Evolutionary conservation across 768 basidiomycete species (phyloP).

Genomic region (Trametes sanguinea): DNA sequence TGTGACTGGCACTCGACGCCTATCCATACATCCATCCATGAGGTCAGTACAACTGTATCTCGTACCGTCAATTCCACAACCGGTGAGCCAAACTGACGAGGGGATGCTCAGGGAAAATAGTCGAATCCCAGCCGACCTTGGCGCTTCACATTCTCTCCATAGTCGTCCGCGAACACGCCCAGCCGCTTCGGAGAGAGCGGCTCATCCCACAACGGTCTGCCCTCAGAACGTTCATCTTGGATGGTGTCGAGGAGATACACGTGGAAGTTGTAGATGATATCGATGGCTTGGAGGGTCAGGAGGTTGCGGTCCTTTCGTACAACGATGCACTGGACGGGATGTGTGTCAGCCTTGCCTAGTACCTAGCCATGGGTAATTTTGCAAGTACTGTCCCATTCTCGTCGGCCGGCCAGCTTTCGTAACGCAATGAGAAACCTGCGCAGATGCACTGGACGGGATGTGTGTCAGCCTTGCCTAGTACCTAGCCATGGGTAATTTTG

Average conservation of each 20-base stretch:
- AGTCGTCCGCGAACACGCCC: conserved; percentile 22
- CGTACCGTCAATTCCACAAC: no score
- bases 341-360: no score
- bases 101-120: neutral
- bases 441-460: conserved; percentile 22
- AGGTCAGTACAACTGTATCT: no score
- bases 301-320: conserved; percentile 24
- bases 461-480: no score
- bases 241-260: conserved; percentile 18
- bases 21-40: no score
- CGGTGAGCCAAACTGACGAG: no score
- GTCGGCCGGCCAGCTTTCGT: conserved; percentile 13
- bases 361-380: no score
- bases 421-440: neutral
- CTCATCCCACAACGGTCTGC: conserved; percentile 15
- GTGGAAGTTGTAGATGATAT: conserved; percentile 26
- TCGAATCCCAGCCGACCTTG: conserved; percentile 16
- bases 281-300: conserved; percentile 27
- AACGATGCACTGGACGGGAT: conserved; percentile 22
- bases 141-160: conserved; percentile 22
- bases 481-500: no score
- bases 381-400: conserved; percentile 14
- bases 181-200: conserved; percentile 22
- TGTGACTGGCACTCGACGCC: no score
- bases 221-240: conserved; percentile 1